phyloP scores from a whole-genome alignment of 2,329 filamentous ascomycete species.

The Trichoderma sp. region DNA sequence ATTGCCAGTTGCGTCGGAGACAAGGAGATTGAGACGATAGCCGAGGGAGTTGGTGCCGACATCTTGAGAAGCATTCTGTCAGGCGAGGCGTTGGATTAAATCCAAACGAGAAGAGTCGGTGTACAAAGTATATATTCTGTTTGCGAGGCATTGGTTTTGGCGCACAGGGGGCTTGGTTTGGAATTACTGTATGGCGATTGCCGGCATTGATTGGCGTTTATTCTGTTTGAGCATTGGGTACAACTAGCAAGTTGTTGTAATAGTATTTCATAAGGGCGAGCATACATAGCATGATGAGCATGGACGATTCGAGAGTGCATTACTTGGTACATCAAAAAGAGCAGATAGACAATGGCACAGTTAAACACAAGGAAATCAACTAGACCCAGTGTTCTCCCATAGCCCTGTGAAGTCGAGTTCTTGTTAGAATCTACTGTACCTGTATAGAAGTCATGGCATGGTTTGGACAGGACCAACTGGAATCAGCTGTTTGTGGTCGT shows the following conservation, averaged over 20 bases:
- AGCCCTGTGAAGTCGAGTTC: not conserved
- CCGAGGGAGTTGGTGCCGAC: slow-evolving; percentile 60
- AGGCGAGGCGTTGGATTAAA: slow-evolving; percentile 57
- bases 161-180: not conserved
- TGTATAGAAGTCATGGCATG: not conserved
- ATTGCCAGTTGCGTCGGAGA: slow-evolving; percentile 78
- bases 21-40: slow-evolving; percentile 70
- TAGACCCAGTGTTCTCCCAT: not conserved
- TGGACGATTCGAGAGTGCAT: not conserved
- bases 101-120: not conserved
- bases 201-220: slow-evolving; percentile 14
- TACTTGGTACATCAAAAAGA: not conserved
- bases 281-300: slow-evolving; percentile 7
- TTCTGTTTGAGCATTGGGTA: not conserved
- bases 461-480: too few relatives aligned
- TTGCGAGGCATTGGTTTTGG: slow-evolving; percentile 20
- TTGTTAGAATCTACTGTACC: too few relatives aligned
- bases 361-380: too few relatives aligned
- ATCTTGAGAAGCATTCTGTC: slow-evolving; percentile 63
- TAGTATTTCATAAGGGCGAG: not conserved
- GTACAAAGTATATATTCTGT: slow-evolving; percentile 14
- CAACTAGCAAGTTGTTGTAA: not conserved
- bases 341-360: not conserved
- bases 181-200: not conserved
- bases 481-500: too few relatives aligned